A percentile compares a stretch with the other conserved stretches of the same genome.
phyloP scores from a whole-genome alignment of 768 basidiomycete species.

The Exsudoporus frostii region DNA sequence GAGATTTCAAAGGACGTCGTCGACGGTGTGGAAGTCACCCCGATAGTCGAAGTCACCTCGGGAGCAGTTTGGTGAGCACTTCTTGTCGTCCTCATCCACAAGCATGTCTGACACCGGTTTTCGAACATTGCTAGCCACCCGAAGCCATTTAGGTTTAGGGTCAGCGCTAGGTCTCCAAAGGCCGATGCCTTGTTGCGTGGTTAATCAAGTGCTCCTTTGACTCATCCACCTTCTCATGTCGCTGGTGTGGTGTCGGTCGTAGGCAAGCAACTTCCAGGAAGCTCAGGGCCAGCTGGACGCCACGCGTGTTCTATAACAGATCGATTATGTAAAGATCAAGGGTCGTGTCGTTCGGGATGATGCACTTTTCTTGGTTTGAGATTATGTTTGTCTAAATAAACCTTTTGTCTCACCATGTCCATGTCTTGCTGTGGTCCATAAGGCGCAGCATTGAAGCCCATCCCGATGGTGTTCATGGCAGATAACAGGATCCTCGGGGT shows the following conservation, averaged over 20 bases:
- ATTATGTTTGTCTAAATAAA: background rate
- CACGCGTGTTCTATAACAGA: too few species aligned
- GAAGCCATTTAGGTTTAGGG: constrained; percentile 51
- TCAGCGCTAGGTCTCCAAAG: constrained; percentile 51
- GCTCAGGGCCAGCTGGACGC: too few species aligned
- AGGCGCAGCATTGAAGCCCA: constrained; percentile 34
- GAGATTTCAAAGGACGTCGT: constrained; percentile 41
- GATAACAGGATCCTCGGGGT: constrained; percentile 98
- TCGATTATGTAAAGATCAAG: too few species aligned
- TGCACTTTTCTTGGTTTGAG: background rate
- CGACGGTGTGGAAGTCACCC: constrained; percentile 40
- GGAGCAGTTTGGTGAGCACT: constrained; percentile 43
- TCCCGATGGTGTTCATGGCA: constrained; percentile 87
- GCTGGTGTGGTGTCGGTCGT: too few species aligned
- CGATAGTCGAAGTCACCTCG: constrained; percentile 40
- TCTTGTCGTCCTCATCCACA: background rate
- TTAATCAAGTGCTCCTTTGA: background rate
- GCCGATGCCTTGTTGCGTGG: constrained; percentile 22
- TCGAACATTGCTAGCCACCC: constrained; percentile 35
- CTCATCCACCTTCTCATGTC: too few species aligned
- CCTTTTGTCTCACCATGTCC: constrained; percentile 30
- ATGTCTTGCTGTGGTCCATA: constrained; percentile 12
- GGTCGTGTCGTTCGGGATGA: too few species aligned
- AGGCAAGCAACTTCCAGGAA: too few species aligned
- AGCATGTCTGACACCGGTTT: background rate